Conservation (phyloP, 495 filamentous ascomycete genomes). For the Hyaloscypha variabilis region DNA sequence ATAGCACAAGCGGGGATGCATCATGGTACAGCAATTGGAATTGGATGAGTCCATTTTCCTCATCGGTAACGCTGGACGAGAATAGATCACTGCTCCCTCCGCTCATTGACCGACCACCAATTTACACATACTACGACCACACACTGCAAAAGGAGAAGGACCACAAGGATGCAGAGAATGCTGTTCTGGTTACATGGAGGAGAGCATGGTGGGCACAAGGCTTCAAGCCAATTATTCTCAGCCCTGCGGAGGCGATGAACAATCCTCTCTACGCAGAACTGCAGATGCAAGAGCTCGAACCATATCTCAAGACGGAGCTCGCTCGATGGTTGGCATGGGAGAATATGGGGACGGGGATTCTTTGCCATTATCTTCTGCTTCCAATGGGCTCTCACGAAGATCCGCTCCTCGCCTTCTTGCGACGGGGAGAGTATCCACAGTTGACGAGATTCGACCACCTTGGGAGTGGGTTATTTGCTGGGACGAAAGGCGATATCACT, state of each 20-base stretch:
- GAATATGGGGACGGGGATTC: conserved; percentile 83
- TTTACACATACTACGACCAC: conserved; percentile 92
- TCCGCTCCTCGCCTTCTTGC: conserved; percentile 66
- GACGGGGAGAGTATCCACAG: conserved; percentile 70
- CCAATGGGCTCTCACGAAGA: conserved; percentile 87
- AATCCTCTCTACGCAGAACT: conserved; percentile 76
- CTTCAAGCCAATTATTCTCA: conserved; percentile 83
- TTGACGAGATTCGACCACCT: conserved; percentile 77
- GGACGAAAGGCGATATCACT: conserved; percentile 66
- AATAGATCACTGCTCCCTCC: conserved; percentile 85
- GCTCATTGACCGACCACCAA: conserved; percentile 66
- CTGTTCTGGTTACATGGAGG: conserved; percentile 84
- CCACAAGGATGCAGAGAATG: conserved; percentile 69
- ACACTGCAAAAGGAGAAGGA: conserved; percentile 61
- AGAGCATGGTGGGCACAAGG: conserved; percentile 94
- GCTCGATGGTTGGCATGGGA: conserved; percentile 93
- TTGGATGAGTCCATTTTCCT: conserved; percentile 91
- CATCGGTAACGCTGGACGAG: conserved; percentile 81
- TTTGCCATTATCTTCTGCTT: conserved; percentile 77
- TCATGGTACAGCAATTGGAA: conserved; percentile 88
- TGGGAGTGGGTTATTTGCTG: conserved; percentile 72
- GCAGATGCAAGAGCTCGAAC: conserved; percentile 56
- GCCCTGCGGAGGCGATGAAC: conserved; percentile 79
- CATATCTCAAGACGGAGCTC: conserved; percentile 68
- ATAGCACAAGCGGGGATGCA: conserved; percentile 75